A percentile compares a stretch with the other conserved stretches of the same genome.
phyloP scores from a whole-genome alignment of 2,329 filamentous ascomycete genomes.

The Phyllosticta capitalensis region DNA sequence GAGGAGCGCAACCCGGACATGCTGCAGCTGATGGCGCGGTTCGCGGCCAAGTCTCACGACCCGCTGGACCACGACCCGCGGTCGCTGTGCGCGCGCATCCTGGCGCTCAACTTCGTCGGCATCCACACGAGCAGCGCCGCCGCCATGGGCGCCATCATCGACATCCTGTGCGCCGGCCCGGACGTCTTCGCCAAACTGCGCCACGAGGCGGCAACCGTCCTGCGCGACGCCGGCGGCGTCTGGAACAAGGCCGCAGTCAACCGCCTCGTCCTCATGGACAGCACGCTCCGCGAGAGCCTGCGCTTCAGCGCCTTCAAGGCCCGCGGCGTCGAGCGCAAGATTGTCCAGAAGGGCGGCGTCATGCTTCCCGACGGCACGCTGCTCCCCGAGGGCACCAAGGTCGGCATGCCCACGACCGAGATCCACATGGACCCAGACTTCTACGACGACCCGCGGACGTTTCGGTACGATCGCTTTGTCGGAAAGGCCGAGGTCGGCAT shows the following conservation, averaged over 20 bases:
- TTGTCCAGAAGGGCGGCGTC: slow-evolving; percentile 18
- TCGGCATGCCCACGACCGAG: slow-evolving; percentile 14
- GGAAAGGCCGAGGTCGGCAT: slow-evolving; percentile 38
- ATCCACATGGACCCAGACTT: slow-evolving; percentile 14
- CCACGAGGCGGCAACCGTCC: slow-evolving; percentile 32
- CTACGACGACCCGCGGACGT: slow-evolving; percentile 12
- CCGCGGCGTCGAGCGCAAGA: slow-evolving; percentile 40
- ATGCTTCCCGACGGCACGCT: background rate
- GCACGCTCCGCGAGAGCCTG: slow-evolving; percentile 45
- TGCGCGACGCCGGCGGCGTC: slow-evolving; percentile 25
- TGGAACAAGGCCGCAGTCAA: slow-evolving; percentile 41
- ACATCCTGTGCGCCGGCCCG: slow-evolving; percentile 16
- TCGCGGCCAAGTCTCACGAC: background rate
- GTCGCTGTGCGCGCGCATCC: background rate
- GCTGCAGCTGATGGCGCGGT: slow-evolving; percentile 1
- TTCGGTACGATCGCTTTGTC: slow-evolving; percentile 19
- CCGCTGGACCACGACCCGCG: background rate
- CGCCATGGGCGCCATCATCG: slow-evolving; percentile 3
- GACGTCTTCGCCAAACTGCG: slow-evolving; percentile 25
- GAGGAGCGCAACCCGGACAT: background rate
- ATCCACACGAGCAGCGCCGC: background rate
- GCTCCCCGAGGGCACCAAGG: slow-evolving; percentile 10
- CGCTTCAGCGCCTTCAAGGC: slow-evolving; percentile 39
- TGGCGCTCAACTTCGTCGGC: slow-evolving; percentile 4
- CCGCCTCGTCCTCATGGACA: slow-evolving; percentile 40